A percentile compares a stretch with the other conserved stretches of the same genome.
Evolutionary conservation across 140 eudicot genomes (phyloP).

Genomic region (Stevia rebaudiana): DNA sequence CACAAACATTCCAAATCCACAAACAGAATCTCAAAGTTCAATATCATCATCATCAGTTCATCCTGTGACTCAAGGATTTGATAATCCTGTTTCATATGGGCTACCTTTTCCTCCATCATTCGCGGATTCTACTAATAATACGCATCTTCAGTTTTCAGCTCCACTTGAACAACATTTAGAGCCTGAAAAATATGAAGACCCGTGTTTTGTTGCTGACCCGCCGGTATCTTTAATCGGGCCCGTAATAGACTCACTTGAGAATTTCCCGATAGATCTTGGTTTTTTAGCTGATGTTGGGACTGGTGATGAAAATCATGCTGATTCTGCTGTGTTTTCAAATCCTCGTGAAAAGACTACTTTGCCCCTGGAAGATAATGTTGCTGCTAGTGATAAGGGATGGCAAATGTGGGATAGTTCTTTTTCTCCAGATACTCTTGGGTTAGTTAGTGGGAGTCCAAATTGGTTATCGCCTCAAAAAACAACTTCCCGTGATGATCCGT

Average conservation of each 20-base stretch:
- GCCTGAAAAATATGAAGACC: constrained; percentile 65
- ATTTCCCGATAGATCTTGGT: constrained; percentile 66
- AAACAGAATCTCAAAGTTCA: constrained; percentile 44
- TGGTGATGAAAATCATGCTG: constrained; percentile 42
- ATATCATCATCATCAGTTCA: constrained; percentile 17
- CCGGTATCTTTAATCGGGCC: constrained; percentile 66
- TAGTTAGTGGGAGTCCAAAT: constrained; percentile 37
- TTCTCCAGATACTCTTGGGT: constrained; percentile 59
- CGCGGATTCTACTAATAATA: constrained; percentile 21
- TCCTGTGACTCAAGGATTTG: constrained; percentile 38
- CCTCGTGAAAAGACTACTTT: constrained; percentile 24
- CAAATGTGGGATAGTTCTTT: constrained; percentile 80
- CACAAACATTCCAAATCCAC: constrained; percentile 61
- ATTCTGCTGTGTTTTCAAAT: constrained; percentile 37
- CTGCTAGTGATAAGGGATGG: constrained; percentile 49
- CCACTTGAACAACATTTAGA: constrained; percentile 49
- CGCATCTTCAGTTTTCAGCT: constrained; percentile 29
- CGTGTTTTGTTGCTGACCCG: constrained; percentile 76
- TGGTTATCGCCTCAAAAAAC: constrained; percentile 57
- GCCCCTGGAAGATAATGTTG: constrained; percentile 15
- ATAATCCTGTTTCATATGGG: constrained; percentile 55
- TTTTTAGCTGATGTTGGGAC: constrained; percentile 42
- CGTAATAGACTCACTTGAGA: constrained; percentile 65
- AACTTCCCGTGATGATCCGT: constrained; percentile 41
- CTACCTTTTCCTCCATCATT: constrained; percentile 39